Conservation (phyloP, 2,329 filamentous ascomycete genomes). For the Penicillium digitatum region DNA sequence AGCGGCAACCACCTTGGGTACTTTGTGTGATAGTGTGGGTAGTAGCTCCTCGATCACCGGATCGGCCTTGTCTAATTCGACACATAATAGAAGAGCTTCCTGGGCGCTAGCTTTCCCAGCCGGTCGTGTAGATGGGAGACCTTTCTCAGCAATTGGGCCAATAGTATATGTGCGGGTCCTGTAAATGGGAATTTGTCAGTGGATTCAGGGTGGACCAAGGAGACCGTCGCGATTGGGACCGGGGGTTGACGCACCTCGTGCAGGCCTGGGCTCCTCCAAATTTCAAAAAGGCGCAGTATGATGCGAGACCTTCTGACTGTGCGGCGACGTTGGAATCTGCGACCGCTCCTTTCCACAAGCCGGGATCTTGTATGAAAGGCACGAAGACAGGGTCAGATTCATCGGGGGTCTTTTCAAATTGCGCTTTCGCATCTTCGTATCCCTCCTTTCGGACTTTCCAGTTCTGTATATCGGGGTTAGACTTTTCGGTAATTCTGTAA, state of each 20-base stretch:
- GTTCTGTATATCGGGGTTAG: slow-evolving; percentile 48
- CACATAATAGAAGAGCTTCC: slow-evolving; percentile 80
- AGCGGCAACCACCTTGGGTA: slow-evolving; percentile 79
- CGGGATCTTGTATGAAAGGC: slow-evolving; percentile 79
- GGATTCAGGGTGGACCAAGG: neutral
- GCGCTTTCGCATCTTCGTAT: slow-evolving; percentile 87
- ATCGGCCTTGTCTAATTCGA: slow-evolving; percentile 81
- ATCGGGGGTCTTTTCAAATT: slow-evolving; percentile 78
- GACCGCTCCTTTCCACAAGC: slow-evolving; percentile 87
- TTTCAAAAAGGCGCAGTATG: slow-evolving; percentile 88
- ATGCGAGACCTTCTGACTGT: slow-evolving; percentile 84
- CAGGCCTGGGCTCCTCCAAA: slow-evolving; percentile 78
- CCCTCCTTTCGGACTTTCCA: slow-evolving; percentile 97
- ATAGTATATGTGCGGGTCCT: slow-evolving; percentile 73
- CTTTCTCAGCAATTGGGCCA: slow-evolving; percentile 81
- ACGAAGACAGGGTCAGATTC: slow-evolving; percentile 81
- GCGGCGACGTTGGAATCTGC: slow-evolving; percentile 95
- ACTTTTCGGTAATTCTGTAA: slow-evolving; percentile 20
- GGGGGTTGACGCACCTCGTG: slow-evolving; percentile 51
- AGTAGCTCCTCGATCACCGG: slow-evolving; percentile 89
- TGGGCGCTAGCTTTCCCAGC: slow-evolving; percentile 82
- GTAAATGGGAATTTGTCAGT: slow-evolving; percentile 9
- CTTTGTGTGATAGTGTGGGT: slow-evolving; percentile 77
- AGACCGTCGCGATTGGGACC: neutral
- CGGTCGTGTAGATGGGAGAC: slow-evolving; percentile 78